A percentile compares a stretch with the other conserved stretches of the same genome.
Evolutionary conservation across 345 rosid genomes (phyloP).

Genomic region (Arabidopsis arenosa): DNA sequence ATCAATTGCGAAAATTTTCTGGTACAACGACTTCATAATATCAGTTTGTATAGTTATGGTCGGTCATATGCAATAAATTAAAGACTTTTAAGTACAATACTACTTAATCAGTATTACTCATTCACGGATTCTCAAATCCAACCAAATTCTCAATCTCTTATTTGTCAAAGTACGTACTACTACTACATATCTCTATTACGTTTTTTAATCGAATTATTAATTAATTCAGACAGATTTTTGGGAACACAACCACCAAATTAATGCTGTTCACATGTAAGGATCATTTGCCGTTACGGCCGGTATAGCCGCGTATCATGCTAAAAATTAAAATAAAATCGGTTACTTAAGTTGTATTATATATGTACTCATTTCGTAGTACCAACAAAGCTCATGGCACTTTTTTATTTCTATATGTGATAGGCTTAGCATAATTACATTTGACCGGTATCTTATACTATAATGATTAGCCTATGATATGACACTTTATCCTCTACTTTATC

Average conservation of each 20-base stretch:
- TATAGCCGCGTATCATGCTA: conserved; percentile 61
- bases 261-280: conserved; percentile 65
- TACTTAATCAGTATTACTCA: conserved; percentile 19
- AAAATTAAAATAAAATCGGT: conserved; percentile 16
- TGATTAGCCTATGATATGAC: conserved; percentile 39
- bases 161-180: conserved; percentile 22
- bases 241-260: conserved; percentile 46
- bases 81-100: conserved; percentile 40
- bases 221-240: conserved; percentile 19
- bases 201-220: not conserved
- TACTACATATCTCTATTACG: not conserved
- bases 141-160: conserved; percentile 37
- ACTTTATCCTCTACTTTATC: conserved; percentile 36
- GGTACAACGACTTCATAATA: conserved; percentile 42
- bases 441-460: conserved; percentile 36
- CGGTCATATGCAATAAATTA: conserved; percentile 47
- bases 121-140: conserved; percentile 39
- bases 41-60: conserved; percentile 40
- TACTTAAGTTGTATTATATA: conserved; percentile 32
- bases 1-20: conserved; percentile 18
- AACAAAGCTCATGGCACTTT: conserved; percentile 40
- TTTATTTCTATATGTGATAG: not conserved
- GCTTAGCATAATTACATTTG: conserved; percentile 36
- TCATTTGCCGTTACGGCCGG: conserved; percentile 67
- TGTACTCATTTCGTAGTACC: conserved; percentile 31